phyloP scores from a whole-genome alignment of 2,329 filamentous ascomycete species.

The Aureobasidium sp. region DNA sequence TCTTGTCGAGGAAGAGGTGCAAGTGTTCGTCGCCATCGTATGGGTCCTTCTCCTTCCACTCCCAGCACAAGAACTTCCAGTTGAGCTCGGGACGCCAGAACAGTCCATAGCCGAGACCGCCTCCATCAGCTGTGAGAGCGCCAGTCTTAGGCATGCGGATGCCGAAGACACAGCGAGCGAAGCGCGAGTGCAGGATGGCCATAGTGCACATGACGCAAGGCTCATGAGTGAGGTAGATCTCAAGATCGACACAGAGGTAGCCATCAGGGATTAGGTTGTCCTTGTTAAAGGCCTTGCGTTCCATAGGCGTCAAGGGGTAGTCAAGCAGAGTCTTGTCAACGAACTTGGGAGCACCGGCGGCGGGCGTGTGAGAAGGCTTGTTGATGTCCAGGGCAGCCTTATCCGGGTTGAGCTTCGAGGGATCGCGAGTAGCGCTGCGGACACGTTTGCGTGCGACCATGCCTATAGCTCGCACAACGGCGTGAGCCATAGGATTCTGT shows the following conservation, averaged over 20 bases:
- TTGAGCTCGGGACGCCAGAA: slow-evolving; percentile 70
- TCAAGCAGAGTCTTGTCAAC: slow-evolving; percentile 58
- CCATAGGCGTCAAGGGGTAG: slow-evolving; percentile 59
- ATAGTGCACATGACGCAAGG: slow-evolving; percentile 96
- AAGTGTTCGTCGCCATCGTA: slow-evolving; percentile 13
- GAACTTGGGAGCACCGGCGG: slow-evolving; percentile 23
- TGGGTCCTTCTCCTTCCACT: slow-evolving; percentile 30
- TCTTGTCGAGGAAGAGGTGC: slow-evolving; percentile 15
- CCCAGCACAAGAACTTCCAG: slow-evolving; percentile 78
- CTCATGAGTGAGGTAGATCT: slow-evolving; percentile 92
- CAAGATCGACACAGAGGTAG: slow-evolving; percentile 88
- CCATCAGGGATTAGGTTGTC: slow-evolving; percentile 66
- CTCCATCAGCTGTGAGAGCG: slow-evolving; percentile 66
- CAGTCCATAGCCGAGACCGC: slow-evolving; percentile 49
- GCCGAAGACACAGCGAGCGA: slow-evolving; percentile 76
- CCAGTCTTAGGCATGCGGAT: slow-evolving; percentile 73
- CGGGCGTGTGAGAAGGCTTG: slow-evolving; percentile 19
- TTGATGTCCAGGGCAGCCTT: slow-evolving; percentile 25
- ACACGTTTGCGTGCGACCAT: slow-evolving; percentile 62
- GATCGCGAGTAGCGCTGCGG: slow-evolving; percentile 23
- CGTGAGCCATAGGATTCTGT: slow-evolving; percentile 67
- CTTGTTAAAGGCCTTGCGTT: slow-evolving; percentile 54
- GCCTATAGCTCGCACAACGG: slow-evolving; percentile 70
- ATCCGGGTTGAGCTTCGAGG: slow-evolving; percentile 26
- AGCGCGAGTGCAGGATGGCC: slow-evolving; percentile 89